Conservation (phyloP, 371 early-diverging fungal species). For the Capniomyces stellatus region DNA sequence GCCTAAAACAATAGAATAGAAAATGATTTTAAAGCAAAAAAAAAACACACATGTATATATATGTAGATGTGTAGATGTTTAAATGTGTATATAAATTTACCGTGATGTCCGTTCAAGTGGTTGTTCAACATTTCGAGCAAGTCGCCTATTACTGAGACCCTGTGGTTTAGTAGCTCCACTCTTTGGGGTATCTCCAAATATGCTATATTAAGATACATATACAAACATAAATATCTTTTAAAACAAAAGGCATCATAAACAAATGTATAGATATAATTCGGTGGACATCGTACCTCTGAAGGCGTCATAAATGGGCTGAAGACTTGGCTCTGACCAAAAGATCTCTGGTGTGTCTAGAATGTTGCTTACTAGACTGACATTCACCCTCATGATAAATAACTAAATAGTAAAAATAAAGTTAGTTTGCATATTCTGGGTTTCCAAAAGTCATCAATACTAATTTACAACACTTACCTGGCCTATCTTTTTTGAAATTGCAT, state of each 20-base stretch:
- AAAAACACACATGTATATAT: too few relatives aligned
- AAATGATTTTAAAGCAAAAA: neutral
- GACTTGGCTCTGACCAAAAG: slow-evolving; percentile 69
- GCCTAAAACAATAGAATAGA: slow-evolving; percentile 12
- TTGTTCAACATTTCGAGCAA: slow-evolving; percentile 65
- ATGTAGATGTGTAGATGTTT: too few relatives aligned
- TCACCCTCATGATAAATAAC: slow-evolving; percentile 72
- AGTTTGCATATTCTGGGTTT: too few relatives aligned
- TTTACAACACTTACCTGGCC: slow-evolving; percentile 27
- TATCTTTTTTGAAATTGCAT: slow-evolving; percentile 65
- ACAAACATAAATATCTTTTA: neutral
- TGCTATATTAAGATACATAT: slow-evolving; percentile 29
- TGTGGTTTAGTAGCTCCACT: slow-evolving; percentile 60
- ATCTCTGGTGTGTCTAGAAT: slow-evolving; percentile 79
- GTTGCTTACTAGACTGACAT: slow-evolving; percentile 71
- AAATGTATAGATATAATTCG: neutral
- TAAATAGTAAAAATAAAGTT: neutral
- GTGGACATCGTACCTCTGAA: slow-evolving; percentile 2
- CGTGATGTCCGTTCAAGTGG: slow-evolving; percentile 31
- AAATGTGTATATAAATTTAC: too few relatives aligned
- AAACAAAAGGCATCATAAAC: neutral
- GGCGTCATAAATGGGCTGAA: slow-evolving; percentile 60
- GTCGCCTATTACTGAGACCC: slow-evolving; percentile 59
- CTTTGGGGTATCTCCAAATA: slow-evolving; percentile 72
- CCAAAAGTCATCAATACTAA: neutral